Percentiles rank a stretch among this genome's conserved stretches.
phyloP scores from a whole-genome alignment of 2,329 filamentous ascomycete genomes.

The Diaporthe helianthi region DNA sequence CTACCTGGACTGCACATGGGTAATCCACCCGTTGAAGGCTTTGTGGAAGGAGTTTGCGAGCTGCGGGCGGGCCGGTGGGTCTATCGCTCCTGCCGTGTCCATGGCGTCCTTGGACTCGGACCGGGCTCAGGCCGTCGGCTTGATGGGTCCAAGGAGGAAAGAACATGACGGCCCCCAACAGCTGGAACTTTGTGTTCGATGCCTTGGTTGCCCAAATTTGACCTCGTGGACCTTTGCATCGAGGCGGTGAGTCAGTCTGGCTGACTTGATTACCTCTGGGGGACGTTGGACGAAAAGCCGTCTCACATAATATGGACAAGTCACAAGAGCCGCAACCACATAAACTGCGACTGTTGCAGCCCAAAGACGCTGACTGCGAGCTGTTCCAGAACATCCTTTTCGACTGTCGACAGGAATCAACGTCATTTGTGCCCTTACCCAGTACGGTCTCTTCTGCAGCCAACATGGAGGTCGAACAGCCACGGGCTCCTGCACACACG shows the following conservation, averaged over 20 bases:
- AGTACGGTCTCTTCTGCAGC: neutral
- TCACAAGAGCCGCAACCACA: neutral
- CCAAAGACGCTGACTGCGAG: no score
- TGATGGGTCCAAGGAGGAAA: neutral
- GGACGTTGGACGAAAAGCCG: neutral
- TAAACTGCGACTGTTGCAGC: neutral
- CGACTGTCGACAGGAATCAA: neutral
- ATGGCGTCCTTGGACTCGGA: neutral
- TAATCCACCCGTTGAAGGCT: neutral
- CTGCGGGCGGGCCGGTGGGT: conserved; percentile 7
- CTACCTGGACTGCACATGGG: neutral
- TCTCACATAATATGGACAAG: conserved; percentile 14
- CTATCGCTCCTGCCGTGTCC: neutral
- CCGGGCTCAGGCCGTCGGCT: neutral
- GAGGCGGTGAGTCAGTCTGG: conserved; percentile 10
- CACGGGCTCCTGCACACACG: neutral
- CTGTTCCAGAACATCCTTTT: neutral
- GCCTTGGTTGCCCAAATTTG: neutral
- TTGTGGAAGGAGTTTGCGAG: conserved; percentile 26
- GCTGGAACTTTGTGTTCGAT: neutral
- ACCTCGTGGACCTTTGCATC: neutral
- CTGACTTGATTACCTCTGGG: conserved; percentile 11
- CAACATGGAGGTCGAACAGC: conserved; percentile 18
- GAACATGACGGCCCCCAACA: neutral
- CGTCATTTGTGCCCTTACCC: neutral